Base-by-base conservation (phyloP, 2,329 filamentous ascomycete species). In the Colletotrichum liaoningense region DNA sequence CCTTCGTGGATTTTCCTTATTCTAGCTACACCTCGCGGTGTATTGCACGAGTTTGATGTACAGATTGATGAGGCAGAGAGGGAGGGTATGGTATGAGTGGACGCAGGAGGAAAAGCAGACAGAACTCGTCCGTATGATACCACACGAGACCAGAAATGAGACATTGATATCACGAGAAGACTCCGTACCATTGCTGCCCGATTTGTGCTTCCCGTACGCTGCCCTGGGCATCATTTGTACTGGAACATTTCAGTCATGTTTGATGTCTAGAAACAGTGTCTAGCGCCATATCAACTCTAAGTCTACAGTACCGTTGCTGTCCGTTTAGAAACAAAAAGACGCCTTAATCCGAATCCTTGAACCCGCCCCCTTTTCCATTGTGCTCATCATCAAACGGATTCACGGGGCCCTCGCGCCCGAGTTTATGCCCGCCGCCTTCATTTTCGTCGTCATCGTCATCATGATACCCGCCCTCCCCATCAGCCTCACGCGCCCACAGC, bases 401-500 rank as follows among this genome's bases (percentile, higher is more conserved):
- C 56, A 30, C 62, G 24, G 54, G 35, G 38, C 58, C 65, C 5
- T 69, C 46, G 1, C 62, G 59, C 16, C 58, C 52, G 42, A 28
- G 30, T 12, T 56, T 19, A 24, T 74, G 63, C n/a, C 72, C 52
- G 26, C 54, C 57, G 42, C 74, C 64, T 19, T 77, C 74, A 5
- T 78, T 73, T 14, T 80, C 78, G 26, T 79, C 78, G 30, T 79
- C 77, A 28, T 83, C 81, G 16, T 83, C 80, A 55, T 82, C 81
- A 26, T 76, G 72, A 68, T 77, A 77, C 16, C 69, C 69, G 1
- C 58, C 78, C 74, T 82, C 81, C 8, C 79, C 78, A 54, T 80
- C 81, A 42, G 81, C 81, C 28, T 81, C 83, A 26, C 83, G 81
- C 26, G 87, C 88, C 89, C 89, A 91, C 24, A 91, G 80, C 35